Evolutionary conservation across 2,329 filamentous ascomycete species (phyloP), one percentile per base, ranked within the genome.

Genomic region (Dothiorella sarmentorum): DNA sequence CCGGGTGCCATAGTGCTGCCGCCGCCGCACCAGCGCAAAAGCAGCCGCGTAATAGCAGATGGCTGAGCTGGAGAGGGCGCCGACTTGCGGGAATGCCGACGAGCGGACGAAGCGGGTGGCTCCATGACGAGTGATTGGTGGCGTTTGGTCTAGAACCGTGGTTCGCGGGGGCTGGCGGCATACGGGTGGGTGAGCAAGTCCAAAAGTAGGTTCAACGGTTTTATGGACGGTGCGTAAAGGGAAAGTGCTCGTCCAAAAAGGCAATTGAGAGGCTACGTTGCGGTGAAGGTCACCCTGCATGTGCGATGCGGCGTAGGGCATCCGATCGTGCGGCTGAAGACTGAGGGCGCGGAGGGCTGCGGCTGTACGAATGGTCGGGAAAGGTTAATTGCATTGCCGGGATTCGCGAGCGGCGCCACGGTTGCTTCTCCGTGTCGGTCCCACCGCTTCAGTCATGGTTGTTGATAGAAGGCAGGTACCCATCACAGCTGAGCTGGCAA

Each of bases 171-270:
- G 49, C 49, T 18, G 49, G 11, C 33, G 22, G 49, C n/a, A 27
- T 27, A 33, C 17, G 35, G 49, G 40, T 29, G 49, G 6, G 49
- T 22, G 24, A 40, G 33, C 49, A 40, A 27, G 13, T 27, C 33
- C 49, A 26, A 40, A 53, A 53, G 49, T 53, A 53, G 49, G 22
- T 38, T 40, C 49, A 53, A 53, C 49, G 49, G 33, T 51, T 51
- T 51, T 38, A 37, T 51, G 45, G 45, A 51, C 29, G 20, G 45
- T 53, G 49, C 49, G 31, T n/a, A 40, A 53, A 26, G 49, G 33
- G 49, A 53, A 40, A 35, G 49, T 40, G 49, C 24, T 17, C 49
- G 33, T 40, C 49, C 22, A 20, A 53, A 53, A 53, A n/a, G 49
- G 31, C 35, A 38, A 38, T 37, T 22, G 17, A 18, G 31, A 49